phyloP scores from a whole-genome alignment of 2,329 filamentous ascomycete species.

The Colletotrichum sojae region DNA sequence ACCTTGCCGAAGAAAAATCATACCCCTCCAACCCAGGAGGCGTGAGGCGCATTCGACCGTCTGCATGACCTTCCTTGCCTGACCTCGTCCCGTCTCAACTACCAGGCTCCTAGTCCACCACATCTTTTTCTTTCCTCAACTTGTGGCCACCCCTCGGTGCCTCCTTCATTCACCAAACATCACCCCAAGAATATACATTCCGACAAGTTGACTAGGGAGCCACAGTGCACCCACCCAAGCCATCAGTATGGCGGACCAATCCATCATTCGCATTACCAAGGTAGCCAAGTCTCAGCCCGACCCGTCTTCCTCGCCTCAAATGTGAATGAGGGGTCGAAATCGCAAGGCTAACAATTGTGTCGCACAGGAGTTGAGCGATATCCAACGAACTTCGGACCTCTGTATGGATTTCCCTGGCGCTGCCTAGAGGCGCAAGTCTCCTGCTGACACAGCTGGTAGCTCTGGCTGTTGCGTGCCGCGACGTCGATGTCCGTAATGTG shows the following conservation, averaged over 20 bases:
- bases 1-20: slow-evolving; percentile 1
- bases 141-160: background rate
- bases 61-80: slow-evolving; percentile 18
- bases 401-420: slow-evolving; percentile 69
- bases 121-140: slow-evolving; percentile 2
- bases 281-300: slow-evolving; percentile 60
- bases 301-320: slow-evolving; percentile 13
- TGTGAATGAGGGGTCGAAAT: slow-evolving; percentile 19
- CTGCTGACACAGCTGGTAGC: slow-evolving; percentile 62
- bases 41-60: slow-evolving; percentile 20
- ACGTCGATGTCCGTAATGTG: slow-evolving; percentile 90
- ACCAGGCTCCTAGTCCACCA: slow-evolving; percentile 35
- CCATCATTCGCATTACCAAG: slow-evolving; percentile 89
- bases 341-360: slow-evolving; percentile 28
- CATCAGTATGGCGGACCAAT: slow-evolving; percentile 81
- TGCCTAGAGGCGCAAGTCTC: slow-evolving; percentile 6
- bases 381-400: slow-evolving; percentile 86
- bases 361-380: slow-evolving; percentile 84
- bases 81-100: background rate
- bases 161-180: background rate
- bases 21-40: slow-evolving; percentile 13
- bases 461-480: slow-evolving; percentile 87
- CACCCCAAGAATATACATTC: background rate
- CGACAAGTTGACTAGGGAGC: slow-evolving; percentile 8
- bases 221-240: slow-evolving; percentile 22